Conservation (phyloP, 2,329 filamentous ascomycete genomes). For the Colletotrichum tropicicola region DNA sequence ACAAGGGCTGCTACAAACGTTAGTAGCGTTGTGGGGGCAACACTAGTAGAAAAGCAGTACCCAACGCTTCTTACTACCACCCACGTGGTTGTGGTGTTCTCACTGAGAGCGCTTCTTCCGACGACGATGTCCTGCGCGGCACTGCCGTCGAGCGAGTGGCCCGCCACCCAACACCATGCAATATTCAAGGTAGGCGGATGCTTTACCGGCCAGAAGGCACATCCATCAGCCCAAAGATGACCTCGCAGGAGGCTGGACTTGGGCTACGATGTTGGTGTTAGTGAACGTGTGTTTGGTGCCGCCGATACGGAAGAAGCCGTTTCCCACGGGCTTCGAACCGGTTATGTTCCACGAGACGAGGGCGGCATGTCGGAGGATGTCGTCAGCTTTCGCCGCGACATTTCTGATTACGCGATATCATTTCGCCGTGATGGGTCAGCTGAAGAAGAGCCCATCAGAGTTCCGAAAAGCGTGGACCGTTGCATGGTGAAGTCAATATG, state of each 20-base stretch:
- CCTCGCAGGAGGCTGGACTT: slow-evolving; percentile 51
- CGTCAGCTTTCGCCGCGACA: slow-evolving; percentile 59
- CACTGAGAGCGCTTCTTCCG: slow-evolving; percentile 56
- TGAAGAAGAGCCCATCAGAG: slow-evolving; percentile 52
- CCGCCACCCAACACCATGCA: slow-evolving; percentile 56
- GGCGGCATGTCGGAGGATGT: slow-evolving; percentile 49
- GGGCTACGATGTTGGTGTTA: slow-evolving; percentile 44
- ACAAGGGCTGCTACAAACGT: slow-evolving; percentile 58
- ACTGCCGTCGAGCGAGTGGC: slow-evolving; percentile 61
- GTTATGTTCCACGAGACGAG: slow-evolving; percentile 61
- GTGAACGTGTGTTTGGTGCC: slow-evolving; percentile 51
- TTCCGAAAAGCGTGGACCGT: slow-evolving; percentile 55
- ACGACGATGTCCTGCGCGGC: slow-evolving; percentile 49
- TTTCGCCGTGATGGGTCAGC: too few relatives aligned
- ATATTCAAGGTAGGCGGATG: slow-evolving; percentile 63
- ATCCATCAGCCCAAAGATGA: slow-evolving; percentile 58
- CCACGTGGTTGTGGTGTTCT: slow-evolving; percentile 60
- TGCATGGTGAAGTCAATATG: slow-evolving; percentile 36
- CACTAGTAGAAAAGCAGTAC: slow-evolving; percentile 63
- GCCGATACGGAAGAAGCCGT: slow-evolving; percentile 54
- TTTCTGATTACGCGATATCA: slow-evolving; percentile 60
- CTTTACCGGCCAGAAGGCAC: slow-evolving; percentile 51
- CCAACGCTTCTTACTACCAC: slow-evolving; percentile 61
- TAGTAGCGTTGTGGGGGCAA: slow-evolving; percentile 53
- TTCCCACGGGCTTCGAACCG: slow-evolving; percentile 52